phyloP scores from a whole-genome alignment of 148 eudicot species.

The Persicaria tinctoria region DNA sequence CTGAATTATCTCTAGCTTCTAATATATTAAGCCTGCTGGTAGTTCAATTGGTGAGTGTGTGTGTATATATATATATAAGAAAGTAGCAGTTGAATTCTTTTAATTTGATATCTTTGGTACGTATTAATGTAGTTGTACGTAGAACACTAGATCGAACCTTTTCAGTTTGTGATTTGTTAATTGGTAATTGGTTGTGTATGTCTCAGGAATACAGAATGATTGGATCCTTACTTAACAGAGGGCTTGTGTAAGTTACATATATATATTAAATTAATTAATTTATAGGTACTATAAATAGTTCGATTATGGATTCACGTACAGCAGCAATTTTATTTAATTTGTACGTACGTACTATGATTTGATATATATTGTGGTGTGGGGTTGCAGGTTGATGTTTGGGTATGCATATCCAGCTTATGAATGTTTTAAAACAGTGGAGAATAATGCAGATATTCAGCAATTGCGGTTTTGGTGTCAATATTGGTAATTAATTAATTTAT shows the following conservation, averaged over 20 bases:
- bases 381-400: conserved; percentile 72
- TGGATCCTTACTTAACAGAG: conserved; percentile 74
- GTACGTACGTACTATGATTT: not conserved
- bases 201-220: conserved; percentile 70
- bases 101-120: too few relatives aligned
- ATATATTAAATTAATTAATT: not conserved
- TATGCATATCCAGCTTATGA: conserved; percentile 95
- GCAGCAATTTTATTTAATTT: not conserved
- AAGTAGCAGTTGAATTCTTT: too few relatives aligned
- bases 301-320: not conserved
- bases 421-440: conserved; percentile 81
- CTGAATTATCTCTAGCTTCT: not conserved
- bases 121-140: too few relatives aligned
- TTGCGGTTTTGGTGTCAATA: conserved; percentile 96
- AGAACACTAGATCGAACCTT: too few relatives aligned
- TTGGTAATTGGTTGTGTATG: conserved; percentile 13
- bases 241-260: conserved; percentile 55
- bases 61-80: too few relatives aligned
- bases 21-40: too few relatives aligned
- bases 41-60: too few relatives aligned
- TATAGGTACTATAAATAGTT: too few relatives aligned
- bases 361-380: too few relatives aligned
- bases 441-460: conserved; percentile 79
- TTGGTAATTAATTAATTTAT: conserved; percentile 36
- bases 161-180: not conserved